A percentile compares a stretch with the other conserved stretches of the same genome.
phyloP scores from a whole-genome alignment of 352 stramenopile species.

The Phytophthora cactorum region DNA sequence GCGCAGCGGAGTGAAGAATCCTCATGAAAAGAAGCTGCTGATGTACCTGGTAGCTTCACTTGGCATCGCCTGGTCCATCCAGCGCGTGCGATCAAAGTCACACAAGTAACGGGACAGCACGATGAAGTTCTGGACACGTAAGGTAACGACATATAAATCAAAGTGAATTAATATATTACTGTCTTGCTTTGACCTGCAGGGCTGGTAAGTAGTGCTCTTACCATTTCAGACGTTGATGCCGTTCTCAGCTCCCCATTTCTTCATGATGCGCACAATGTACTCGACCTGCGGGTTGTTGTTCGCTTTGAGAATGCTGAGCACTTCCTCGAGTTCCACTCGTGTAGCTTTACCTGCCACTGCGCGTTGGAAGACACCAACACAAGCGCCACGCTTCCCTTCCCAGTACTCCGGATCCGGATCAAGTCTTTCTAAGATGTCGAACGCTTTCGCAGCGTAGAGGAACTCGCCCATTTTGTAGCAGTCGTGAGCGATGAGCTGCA shows the following conservation, averaged over 20 bases:
- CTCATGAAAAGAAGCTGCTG: constrained; percentile 59
- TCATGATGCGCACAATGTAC: constrained; percentile 96
- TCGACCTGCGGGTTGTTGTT: constrained; percentile 96
- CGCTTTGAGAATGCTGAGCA: constrained; percentile 92
- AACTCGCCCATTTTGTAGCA: constrained; percentile 98
- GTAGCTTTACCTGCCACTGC: constrained; percentile 92
- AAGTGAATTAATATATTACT: constrained; percentile 19
- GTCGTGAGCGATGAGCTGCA: constrained; percentile 97
- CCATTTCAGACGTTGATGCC: constrained; percentile 73
- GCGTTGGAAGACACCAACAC: constrained; percentile 95
- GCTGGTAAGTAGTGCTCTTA: not conserved
- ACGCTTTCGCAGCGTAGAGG: constrained; percentile 94
- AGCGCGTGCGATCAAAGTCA: constrained; percentile 52
- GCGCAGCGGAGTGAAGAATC: constrained; percentile 52
- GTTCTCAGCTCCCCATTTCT: constrained; percentile 95
- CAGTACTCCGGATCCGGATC: constrained; percentile 96
- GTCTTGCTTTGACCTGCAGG: constrained; percentile 9
- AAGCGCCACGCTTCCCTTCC: constrained; percentile 96
- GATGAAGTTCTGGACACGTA: too few species aligned
- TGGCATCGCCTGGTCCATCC: constrained; percentile 62
- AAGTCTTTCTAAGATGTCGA: constrained; percentile 94
- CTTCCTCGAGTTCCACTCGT: constrained; percentile 91
- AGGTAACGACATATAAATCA: not conserved
- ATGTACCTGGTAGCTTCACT: constrained; percentile 74
- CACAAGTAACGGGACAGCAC: constrained; percentile 18